Evolutionary conservation across 1,284 basidiomycete species (phyloP).

Genomic region (Sporisorium sorghi): DNA sequence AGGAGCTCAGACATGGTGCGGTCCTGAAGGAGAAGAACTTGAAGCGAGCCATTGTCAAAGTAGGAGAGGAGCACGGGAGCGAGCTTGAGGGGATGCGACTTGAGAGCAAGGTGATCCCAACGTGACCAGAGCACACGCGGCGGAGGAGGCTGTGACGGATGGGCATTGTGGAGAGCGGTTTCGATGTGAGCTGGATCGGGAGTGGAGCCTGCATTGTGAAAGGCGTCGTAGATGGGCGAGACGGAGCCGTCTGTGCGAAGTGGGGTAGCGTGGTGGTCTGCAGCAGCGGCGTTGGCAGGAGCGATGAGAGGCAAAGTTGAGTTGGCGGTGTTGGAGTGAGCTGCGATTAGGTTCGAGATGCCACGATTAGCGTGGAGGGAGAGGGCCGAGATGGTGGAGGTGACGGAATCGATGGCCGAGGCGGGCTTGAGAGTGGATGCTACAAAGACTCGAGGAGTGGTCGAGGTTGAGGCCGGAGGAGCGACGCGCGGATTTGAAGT

Average conservation of each 20-base stretch:
- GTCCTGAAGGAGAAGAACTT: slow-evolving; percentile 35
- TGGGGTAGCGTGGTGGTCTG: slow-evolving; percentile 13
- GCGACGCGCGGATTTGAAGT: background rate
- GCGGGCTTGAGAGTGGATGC: slow-evolving; percentile 34
- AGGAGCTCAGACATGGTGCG: slow-evolving; percentile 44
- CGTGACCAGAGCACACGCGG: slow-evolving; percentile 39
- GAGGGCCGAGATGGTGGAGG: slow-evolving; percentile 42
- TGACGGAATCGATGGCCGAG: slow-evolving; percentile 39
- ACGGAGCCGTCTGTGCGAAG: slow-evolving; percentile 38
- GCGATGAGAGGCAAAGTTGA: slow-evolving; percentile 17
- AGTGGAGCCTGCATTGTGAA: slow-evolving; percentile 30
- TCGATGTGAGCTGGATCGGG: slow-evolving; percentile 27
- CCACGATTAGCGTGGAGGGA: slow-evolving; percentile 47
- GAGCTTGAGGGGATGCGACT: slow-evolving; percentile 5
- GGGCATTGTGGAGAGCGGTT: slow-evolving; percentile 17
- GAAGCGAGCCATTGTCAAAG: slow-evolving; percentile 38
- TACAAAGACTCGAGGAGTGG: slow-evolving; percentile 24
- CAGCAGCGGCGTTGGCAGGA: slow-evolving; percentile 1
- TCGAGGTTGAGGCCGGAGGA: slow-evolving; percentile 5
- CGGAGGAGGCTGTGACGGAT: background rate
- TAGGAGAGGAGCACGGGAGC: slow-evolving; percentile 37
- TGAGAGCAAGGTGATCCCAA: slow-evolving; percentile 36
- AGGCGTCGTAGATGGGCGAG: slow-evolving; percentile 50
- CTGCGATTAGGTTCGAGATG: slow-evolving; percentile 34
- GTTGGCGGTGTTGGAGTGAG: slow-evolving; percentile 12